Conservation (phyloP, 805 yeast genomes). For the Candida anglica region DNA sequence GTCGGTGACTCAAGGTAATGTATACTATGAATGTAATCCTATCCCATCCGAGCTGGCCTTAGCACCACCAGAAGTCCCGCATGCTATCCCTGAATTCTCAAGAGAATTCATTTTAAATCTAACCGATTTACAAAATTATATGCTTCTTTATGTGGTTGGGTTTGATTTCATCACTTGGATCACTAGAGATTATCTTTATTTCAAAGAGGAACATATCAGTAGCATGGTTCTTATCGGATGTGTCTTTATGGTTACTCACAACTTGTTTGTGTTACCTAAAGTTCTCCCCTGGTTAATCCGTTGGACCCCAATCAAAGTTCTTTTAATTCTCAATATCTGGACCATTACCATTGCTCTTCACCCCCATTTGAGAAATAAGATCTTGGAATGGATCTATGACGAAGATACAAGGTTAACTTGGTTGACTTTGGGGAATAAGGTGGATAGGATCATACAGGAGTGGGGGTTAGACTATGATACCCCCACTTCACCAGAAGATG, state of each 20-base stretch:
- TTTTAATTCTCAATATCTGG: conserved; percentile 50
- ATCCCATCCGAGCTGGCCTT: conserved; percentile 48
- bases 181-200: conserved; percentile 57
- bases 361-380: conserved; percentile 47
- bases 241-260: conserved; percentile 10
- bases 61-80: conserved; percentile 46
- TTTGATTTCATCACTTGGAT: conserved; percentile 55
- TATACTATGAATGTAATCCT: conserved; percentile 22
- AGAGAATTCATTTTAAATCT: conserved; percentile 73
- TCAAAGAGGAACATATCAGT: conserved; percentile 59
- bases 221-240: conserved; percentile 40
- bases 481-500: too few relatives aligned
- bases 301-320: conserved; percentile 23
- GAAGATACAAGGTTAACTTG: conserved; percentile 61
- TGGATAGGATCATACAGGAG: conserved; percentile 33
- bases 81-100: conserved; percentile 75
- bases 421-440: conserved; percentile 43
- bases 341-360: conserved; percentile 35
- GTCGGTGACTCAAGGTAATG: conserved; percentile 24
- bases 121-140: conserved; percentile 81
- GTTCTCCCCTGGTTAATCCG: conserved; percentile 25
- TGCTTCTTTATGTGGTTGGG: conserved; percentile 56
- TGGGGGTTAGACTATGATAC: conserved; percentile 20
- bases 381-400: conserved; percentile 48
- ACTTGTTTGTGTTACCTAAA: conserved; percentile 24